Evolutionary conservation across 2,329 filamentous ascomycete species (phyloP).

Genomic region (Diaporthe citrichinensis): DNA sequence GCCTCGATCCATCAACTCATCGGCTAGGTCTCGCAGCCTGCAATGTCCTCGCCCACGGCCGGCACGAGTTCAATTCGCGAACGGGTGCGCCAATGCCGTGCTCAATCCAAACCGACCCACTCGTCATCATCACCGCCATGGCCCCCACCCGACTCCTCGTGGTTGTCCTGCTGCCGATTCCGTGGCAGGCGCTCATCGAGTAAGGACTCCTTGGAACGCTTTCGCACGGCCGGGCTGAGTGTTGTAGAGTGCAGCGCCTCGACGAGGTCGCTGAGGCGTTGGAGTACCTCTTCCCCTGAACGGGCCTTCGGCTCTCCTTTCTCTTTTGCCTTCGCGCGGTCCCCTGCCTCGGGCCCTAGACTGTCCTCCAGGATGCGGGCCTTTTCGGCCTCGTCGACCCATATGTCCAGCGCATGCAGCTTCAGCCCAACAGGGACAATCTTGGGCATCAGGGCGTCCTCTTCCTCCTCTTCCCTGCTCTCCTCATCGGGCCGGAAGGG

Average conservation of each 20-base stretch:
- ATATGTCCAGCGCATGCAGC: conserved; percentile 91
- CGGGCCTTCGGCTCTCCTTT: conserved; percentile 53
- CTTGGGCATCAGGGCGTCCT: conserved; percentile 49
- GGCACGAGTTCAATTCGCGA: background rate
- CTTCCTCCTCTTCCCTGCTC: conserved; percentile 49
- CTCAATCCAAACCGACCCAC: conserved; percentile 79
- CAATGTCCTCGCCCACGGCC: background rate
- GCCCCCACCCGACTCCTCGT: conserved; percentile 52
- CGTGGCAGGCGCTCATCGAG: conserved; percentile 81
- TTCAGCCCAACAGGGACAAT: conserved; percentile 84
- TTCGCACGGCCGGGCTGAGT: conserved; percentile 79
- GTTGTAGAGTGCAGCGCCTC: conserved; percentile 68
- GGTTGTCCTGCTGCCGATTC: conserved; percentile 62
- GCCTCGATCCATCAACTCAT: background rate
- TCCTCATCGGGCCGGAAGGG: conserved; percentile 46
- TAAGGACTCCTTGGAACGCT: conserved; percentile 77
- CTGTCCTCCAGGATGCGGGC: conserved; percentile 66
- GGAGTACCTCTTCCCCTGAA: conserved; percentile 62
- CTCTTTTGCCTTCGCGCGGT: conserved; percentile 51
- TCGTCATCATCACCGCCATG: conserved; percentile 65
- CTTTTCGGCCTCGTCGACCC: conserved; percentile 89
- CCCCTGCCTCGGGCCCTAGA: conserved; percentile 51
- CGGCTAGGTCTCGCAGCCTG: background rate
- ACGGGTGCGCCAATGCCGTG: background rate
- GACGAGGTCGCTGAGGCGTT: conserved; percentile 67